Percentiles rank a stretch among this genome's conserved stretches.
These are phyloP conservation scores for Trichoderma atrobrunneum DNA, from an alignment of 2,329 filamentous ascomycete genomes.

Conservation along the genomic window DNA sequence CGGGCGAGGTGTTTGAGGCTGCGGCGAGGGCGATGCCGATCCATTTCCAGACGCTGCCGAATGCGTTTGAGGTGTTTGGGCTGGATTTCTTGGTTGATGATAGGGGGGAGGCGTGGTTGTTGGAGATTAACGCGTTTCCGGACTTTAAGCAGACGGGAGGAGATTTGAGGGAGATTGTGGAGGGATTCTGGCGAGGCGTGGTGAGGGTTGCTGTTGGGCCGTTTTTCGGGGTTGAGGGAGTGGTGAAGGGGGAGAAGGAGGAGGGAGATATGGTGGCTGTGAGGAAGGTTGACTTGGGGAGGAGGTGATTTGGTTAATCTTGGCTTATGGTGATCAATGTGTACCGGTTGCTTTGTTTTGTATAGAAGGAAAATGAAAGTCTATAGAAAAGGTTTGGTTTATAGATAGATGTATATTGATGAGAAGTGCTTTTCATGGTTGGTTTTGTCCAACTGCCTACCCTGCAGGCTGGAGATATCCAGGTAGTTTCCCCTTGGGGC, in stretches of 20 bases:
- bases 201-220: slow-evolving; percentile 62
- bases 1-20: slow-evolving; percentile 79
- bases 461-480: not conserved
- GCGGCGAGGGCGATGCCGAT: slow-evolving; percentile 79
- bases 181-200: slow-evolving; percentile 72
- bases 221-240: slow-evolving; percentile 56
- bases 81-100: slow-evolving; percentile 82
- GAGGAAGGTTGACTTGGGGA: slow-evolving; percentile 52
- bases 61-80: slow-evolving; percentile 90
- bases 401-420: not conserved
- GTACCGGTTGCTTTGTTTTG: not conserved
- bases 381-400: not conserved
- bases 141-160: slow-evolving; percentile 95
- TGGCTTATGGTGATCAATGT: not conserved
- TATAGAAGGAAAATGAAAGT: not conserved
- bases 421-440: not conserved
- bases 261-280: slow-evolving; percentile 51
- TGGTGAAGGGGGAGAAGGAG: slow-evolving; percentile 27
- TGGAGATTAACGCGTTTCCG: slow-evolving; percentile 95
- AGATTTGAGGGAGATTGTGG: slow-evolving; percentile 68
- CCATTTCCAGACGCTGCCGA: slow-evolving; percentile 86
- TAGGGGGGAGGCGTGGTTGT: slow-evolving; percentile 63
- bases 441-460: not conserved
- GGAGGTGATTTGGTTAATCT: slow-evolving; percentile 31
- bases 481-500: not conserved